Conservation (phyloP, 1,139 yeast species). For the Nadsonia starkeyi-henricii region DNA sequence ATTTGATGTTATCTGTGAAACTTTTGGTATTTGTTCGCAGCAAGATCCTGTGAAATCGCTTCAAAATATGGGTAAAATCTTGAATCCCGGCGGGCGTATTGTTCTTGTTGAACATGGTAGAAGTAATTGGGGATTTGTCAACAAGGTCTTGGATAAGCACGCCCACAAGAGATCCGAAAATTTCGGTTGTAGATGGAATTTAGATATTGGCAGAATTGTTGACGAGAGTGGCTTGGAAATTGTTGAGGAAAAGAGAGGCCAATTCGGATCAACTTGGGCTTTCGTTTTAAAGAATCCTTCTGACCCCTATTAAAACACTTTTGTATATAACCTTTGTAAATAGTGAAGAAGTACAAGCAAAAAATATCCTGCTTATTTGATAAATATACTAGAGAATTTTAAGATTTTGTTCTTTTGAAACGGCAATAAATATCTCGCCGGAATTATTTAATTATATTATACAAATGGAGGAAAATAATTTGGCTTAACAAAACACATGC, state of each 20-base stretch:
- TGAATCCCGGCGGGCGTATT: slow-evolving; percentile 86
- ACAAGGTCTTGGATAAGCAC: slow-evolving; percentile 66
- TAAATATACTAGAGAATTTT: not conserved
- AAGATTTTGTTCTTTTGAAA: not conserved
- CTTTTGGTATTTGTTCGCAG: slow-evolving; percentile 92
- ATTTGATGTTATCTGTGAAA: slow-evolving; percentile 85
- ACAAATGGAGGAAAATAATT: not conserved
- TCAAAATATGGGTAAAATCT: slow-evolving; percentile 51
- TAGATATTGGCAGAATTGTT: slow-evolving; percentile 77
- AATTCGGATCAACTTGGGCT: slow-evolving; percentile 70
- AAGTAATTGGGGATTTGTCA: slow-evolving; percentile 64
- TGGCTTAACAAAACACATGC: not conserved
- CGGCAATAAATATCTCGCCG: not conserved
- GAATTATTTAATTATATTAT: not conserved
- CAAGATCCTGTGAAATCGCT: slow-evolving; percentile 81
- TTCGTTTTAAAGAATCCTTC: slow-evolving; percentile 16
- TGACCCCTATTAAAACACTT: slow-evolving; percentile 1
- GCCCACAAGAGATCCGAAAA: slow-evolving; percentile 73
- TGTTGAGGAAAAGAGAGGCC: slow-evolving; percentile 64
- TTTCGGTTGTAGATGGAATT: slow-evolving; percentile 97
- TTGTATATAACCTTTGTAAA: slow-evolving; percentile 3
- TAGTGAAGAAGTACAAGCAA: slow-evolving; percentile 1
- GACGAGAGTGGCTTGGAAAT: slow-evolving; percentile 76
- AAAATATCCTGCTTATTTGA: slow-evolving; percentile 1
- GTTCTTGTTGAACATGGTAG: slow-evolving; percentile 86